Evolutionary conservation across 2,329 filamentous ascomycete species (phyloP).

Genomic region (Venturiaceae sp.): DNA sequence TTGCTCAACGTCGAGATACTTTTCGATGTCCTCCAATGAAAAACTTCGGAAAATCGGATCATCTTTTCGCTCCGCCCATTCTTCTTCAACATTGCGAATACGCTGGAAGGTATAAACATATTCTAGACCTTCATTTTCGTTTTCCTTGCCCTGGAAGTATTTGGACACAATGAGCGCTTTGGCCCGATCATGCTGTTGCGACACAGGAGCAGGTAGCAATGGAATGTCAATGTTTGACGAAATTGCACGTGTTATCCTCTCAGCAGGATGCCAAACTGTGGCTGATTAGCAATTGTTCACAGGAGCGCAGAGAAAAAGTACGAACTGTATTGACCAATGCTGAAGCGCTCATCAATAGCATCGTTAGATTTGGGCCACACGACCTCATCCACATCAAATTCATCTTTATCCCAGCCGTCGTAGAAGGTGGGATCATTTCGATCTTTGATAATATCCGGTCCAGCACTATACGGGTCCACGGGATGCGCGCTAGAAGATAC

Average conservation of each 20-base stretch:
- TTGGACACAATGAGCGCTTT: slow-evolving; percentile 4
- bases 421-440: slow-evolving; percentile 7
- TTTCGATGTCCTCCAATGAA: not conserved
- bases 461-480: not conserved
- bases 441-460: not conserved
- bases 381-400: slow-evolving; percentile 6
- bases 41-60: slow-evolving; percentile 9
- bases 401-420: slow-evolving; percentile 4
- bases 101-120: slow-evolving; percentile 5
- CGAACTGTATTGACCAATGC: slow-evolving; percentile 6
- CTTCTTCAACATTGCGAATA: slow-evolving; percentile 2
- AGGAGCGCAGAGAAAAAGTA: not conserved
- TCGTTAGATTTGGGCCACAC: slow-evolving; percentile 9
- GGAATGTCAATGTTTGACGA: not conserved
- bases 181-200: not conserved
- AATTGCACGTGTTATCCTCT: slow-evolving; percentile 3
- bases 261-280: slow-evolving; percentile 8
- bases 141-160: slow-evolving; percentile 2
- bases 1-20: not conserved
- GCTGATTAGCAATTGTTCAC: not conserved
- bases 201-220: not conserved
- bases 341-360: slow-evolving; percentile 6
- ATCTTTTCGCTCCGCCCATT: slow-evolving; percentile 8
- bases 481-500: not conserved
- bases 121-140: slow-evolving; percentile 3